A percentile compares a stretch with the other conserved stretches of the same genome.
These are phyloP conservation scores for Penicillium fimorum DNA, from an alignment of 495 filamentous ascomycete genomes.

Conservation along the genomic window DNA sequence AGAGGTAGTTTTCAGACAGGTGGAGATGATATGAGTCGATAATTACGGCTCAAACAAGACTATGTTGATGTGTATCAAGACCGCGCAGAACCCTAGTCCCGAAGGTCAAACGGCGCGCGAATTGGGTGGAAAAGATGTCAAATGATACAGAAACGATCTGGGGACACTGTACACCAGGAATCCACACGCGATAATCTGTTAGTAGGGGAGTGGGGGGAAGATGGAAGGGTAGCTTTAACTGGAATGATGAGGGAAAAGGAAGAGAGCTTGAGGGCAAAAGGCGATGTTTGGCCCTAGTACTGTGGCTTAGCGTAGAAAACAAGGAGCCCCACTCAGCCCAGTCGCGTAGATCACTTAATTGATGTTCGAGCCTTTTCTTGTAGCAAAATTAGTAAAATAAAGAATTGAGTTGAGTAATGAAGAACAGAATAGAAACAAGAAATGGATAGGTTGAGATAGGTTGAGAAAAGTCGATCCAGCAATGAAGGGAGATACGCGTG, in stretches of 20 bases:
- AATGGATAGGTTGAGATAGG: conserved; percentile 9
- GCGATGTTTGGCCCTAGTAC: conserved; percentile 50
- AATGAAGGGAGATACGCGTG: conserved; percentile 28
- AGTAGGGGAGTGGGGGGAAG: conserved; percentile 15
- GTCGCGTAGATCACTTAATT: conserved; percentile 31
- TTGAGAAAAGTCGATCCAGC: conserved; percentile 22
- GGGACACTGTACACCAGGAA: conserved; percentile 13
- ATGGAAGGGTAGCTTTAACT: conserved; percentile 39
- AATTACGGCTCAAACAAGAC: conserved; percentile 11
- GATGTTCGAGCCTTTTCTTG: not conserved
- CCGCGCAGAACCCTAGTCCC: conserved; percentile 24
- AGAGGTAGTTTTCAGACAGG: conserved; percentile 18
- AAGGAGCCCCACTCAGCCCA: conserved; percentile 41
- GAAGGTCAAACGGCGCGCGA: conserved; percentile 30
- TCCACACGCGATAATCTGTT: conserved; percentile 12
- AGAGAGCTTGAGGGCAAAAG: conserved; percentile 45
- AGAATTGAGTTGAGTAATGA: conserved; percentile 10
- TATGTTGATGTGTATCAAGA: conserved; percentile 15
- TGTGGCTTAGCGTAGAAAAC: conserved; percentile 46
- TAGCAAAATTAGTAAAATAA: not conserved
- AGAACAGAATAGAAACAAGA: conserved; percentile 11
- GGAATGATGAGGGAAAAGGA: conserved; percentile 41
- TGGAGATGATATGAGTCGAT: conserved; percentile 27
- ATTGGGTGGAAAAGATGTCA: conserved; percentile 14
- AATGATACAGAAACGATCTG: conserved; percentile 19